Percentiles rank a stretch among this genome's conserved stretches.
These are phyloP conservation scores for Pezicula radicicola DNA, from an alignment of 2,329 filamentous ascomycete genomes.

Conservation along the genomic window DNA sequence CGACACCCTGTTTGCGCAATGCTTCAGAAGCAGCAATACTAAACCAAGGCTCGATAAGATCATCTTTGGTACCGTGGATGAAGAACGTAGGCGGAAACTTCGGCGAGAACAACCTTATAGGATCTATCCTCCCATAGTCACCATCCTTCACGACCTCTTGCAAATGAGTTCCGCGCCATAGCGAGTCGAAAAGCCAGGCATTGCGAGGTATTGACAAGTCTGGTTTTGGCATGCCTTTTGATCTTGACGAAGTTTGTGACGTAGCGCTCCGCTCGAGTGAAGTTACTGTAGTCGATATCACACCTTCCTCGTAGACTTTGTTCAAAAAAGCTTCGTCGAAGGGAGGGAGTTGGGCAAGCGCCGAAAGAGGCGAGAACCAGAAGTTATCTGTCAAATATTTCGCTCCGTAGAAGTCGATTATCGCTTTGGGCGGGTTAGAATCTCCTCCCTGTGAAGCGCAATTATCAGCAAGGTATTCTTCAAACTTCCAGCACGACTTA, in stretches of 20 bases:
- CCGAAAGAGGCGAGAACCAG: neutral
- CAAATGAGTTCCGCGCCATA: neutral
- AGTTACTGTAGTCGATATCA: neutral
- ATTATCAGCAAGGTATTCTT: neutral
- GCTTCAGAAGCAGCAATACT: neutral
- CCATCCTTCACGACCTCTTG: neutral
- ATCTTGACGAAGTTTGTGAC: neutral
- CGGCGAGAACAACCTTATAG: neutral
- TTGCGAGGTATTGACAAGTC: neutral
- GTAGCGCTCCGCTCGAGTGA: neutral
- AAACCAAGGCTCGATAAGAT: neutral
- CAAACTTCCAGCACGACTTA: neutral
- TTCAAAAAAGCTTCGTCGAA: neutral
- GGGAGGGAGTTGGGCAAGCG: neutral
- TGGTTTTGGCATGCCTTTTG: neutral
- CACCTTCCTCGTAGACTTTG: neutral
- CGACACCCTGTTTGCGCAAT: neutral
- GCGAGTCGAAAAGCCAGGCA: neutral
- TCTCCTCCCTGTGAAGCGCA: neutral
- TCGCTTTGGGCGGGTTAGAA: neutral
- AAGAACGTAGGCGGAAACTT: neutral
- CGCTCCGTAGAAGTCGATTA: neutral
- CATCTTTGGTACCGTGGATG: neutral
- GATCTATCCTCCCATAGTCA: neutral
- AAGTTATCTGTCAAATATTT: neutral